Base-by-base conservation (phyloP, 306 rosid genomes). In the Carpinus viminea region DNA sequence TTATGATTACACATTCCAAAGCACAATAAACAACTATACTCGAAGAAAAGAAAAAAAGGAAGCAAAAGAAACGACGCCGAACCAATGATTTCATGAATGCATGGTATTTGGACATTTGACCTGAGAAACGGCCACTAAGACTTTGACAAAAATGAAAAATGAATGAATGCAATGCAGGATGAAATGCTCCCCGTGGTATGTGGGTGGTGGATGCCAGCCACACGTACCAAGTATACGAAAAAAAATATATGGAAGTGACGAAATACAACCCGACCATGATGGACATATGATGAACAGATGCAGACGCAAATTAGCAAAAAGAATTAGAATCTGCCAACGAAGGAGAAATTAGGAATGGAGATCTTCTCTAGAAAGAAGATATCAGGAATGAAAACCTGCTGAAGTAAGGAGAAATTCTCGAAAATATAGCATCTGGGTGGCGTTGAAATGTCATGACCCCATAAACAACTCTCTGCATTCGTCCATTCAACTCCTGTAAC, bases 41-140 rank as follows among this genome's bases (percentile, higher is more conserved):
- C 11, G 46, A 31, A 8, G 57, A 79, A 70, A 62, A 36, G 7
- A 65, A 6, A 41, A 41, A 41, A 41, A 5, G 5, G 5, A 41
- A 41, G 7, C 45, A 64, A 61, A 48, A 24, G 48, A 47, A 71
- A 50, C 53, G 38, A 79, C 17, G 24, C 59, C 66, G 74, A 73
- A 50, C 70, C 76, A 82, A 83, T 82, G 83, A 85, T 71, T 79
- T 84, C 79, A 83, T 78, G 91, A 88, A 90, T 87, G 87, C 90
- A 84, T 78, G 79, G 88, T 81, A 74, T 70, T 70, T 54, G 80
- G 82, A 77, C 57, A 38, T 79, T 81, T 86, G 31, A 74, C 82
- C 83, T 78, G 78, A 75, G 53, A 76, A 9, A 24, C 60, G 75
- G 80, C 81, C 59, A 72, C 74, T 59, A 53, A 86, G 73, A 62